Conservation (phyloP, 2,329 filamentous ascomycete species). For the Xylariaceae sp. region DNA sequence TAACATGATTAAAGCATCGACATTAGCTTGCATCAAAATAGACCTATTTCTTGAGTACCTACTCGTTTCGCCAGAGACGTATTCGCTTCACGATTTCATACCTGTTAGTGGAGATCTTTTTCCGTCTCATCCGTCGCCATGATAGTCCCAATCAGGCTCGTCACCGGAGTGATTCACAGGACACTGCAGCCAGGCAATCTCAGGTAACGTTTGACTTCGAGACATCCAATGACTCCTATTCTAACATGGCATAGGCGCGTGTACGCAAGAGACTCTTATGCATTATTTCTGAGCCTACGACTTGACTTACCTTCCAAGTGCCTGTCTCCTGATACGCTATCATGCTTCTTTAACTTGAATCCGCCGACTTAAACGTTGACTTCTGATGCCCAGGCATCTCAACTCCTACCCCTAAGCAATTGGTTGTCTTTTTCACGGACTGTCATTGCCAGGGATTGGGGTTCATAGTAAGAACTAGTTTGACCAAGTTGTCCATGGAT, state of each 20-base stretch:
- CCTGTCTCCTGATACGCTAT: too few relatives aligned
- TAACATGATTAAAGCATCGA: background rate
- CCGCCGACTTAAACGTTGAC: background rate
- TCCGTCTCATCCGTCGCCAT: background rate
- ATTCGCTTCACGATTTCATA: background rate
- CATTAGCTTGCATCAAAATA: background rate
- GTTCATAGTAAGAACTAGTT: background rate
- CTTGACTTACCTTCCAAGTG: too few relatives aligned
- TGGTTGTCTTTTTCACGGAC: background rate
- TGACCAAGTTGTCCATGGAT: background rate
- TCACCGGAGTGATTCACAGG: background rate
- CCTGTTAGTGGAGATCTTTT: background rate
- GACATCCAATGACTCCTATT: too few relatives aligned
- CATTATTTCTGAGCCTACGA: too few relatives aligned
- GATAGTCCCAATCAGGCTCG: background rate
- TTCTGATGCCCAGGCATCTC: background rate
- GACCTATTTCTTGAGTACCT: background rate
- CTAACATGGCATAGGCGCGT: too few relatives aligned
- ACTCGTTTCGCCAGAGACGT: background rate
- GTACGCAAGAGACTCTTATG: too few relatives aligned
- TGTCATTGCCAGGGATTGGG: background rate
- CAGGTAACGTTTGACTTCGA: background rate
- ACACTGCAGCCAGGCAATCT: background rate
- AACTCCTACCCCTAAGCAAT: background rate
- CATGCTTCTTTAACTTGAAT: background rate